Evolutionary conservation across 495 filamentous ascomycete species (phyloP).

Genomic region (Xylaria acuta): DNA sequence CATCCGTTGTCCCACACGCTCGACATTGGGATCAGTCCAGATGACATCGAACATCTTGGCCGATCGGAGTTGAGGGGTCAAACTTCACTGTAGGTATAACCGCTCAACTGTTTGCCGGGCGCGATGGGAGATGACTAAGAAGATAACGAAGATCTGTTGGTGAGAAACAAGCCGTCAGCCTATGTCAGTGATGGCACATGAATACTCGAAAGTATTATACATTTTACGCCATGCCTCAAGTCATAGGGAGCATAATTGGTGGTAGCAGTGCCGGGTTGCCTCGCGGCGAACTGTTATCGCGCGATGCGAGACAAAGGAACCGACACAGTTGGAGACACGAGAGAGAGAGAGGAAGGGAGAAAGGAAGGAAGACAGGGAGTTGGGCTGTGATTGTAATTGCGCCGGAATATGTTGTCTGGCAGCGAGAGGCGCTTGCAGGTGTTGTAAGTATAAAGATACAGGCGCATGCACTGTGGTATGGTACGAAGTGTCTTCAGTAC

Average conservation of each 20-base stretch:
- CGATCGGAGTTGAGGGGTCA: not conserved
- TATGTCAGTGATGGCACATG: not conserved
- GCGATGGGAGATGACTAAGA: not conserved
- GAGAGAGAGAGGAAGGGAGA: not conserved
- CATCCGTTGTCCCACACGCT: slow-evolving; percentile 52
- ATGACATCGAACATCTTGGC: slow-evolving; percentile 59
- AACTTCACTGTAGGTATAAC: not conserved
- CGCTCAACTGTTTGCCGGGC: slow-evolving; percentile 4
- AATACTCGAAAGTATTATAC: not conserved
- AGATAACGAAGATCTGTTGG: not conserved
- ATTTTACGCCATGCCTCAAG: slow-evolving; percentile 10
- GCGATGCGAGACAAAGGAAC: not conserved
- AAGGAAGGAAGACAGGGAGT: not conserved
- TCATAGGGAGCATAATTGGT: not conserved
- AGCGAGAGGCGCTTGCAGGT: not conserved
- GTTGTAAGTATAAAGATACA: slow-evolving; percentile 12
- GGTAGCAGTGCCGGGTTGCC: not conserved
- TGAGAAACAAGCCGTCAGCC: not conserved
- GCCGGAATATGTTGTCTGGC: not conserved
- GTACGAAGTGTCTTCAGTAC: not conserved
- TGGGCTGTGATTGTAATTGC: not conserved
- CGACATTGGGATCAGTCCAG: slow-evolving; percentile 54
- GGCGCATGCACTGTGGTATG: not conserved
- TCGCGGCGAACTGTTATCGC: not conserved
- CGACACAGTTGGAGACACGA: not conserved